Percentiles rank a stretch among this genome's conserved stretches.
These are phyloP conservation scores for Hirsutella rhossiliensis DNA, from an alignment of 2,329 filamentous ascomycete genomes.

Conservation along the genomic window DNA sequence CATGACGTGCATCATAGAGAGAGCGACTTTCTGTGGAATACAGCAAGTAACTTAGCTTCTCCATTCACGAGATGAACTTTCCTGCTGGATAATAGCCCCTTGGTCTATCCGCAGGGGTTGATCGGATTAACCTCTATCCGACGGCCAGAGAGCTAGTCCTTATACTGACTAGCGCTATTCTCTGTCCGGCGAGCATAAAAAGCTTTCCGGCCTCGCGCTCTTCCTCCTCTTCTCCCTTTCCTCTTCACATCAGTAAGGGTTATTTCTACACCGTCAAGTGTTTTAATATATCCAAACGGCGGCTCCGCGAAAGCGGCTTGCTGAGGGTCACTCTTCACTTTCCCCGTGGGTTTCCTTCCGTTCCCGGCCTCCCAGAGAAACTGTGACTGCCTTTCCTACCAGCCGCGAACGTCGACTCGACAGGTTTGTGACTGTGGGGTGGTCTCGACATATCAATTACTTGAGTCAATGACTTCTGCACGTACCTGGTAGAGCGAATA, in stretches of 20 bases:
- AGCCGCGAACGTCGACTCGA: slow-evolving; percentile 24
- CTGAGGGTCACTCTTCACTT: slow-evolving; percentile 35
- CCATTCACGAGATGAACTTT: too few relatives aligned
- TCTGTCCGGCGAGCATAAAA: slow-evolving; percentile 6
- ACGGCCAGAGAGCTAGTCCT: neutral
- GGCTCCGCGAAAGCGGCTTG: slow-evolving; percentile 42
- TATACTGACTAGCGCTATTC: neutral
- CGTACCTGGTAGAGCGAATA: too few relatives aligned
- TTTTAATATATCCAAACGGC: slow-evolving; percentile 29
- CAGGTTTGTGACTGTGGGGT: slow-evolving; percentile 40
- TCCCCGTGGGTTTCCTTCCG: slow-evolving; percentile 38
- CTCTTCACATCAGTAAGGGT: slow-evolving; percentile 32
- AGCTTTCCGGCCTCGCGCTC: neutral
- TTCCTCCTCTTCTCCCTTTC: slow-evolving; percentile 15
- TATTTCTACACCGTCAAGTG: slow-evolving; percentile 40
- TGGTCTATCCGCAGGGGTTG: too few relatives aligned
- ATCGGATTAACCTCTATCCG: too few relatives aligned
- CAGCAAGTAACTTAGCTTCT: too few relatives aligned
- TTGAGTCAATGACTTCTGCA: too few relatives aligned
- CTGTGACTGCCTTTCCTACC: slow-evolving; percentile 33
- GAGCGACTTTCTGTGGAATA: too few relatives aligned
- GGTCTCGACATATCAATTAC: slow-evolving; percentile 31
- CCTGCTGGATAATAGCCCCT: too few relatives aligned
- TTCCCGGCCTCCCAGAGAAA: slow-evolving; percentile 40
- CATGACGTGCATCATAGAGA: too few relatives aligned